Evolutionary conservation across 148 eudicot species (phyloP), one percentile per base, ranked within the genome.

Genomic region (Rhododendron ovatum): DNA sequence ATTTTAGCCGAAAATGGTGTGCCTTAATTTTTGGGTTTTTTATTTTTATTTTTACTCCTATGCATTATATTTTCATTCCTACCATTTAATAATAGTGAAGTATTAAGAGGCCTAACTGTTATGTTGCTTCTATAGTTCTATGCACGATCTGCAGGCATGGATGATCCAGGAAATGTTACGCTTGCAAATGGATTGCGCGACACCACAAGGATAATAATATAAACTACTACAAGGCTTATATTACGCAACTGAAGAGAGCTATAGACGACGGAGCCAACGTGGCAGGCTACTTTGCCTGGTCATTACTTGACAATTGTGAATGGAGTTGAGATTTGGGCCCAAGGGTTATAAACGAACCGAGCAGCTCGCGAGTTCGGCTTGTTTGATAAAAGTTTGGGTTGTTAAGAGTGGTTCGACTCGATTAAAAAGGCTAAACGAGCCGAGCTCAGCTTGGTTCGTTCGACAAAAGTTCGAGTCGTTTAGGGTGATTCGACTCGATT

Each of bases 211-310:
- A 90, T 97, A 69, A 90, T 97, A n/a, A n/a, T n/a, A n/a, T n/a
- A 69, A 88, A 91, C 85, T 95, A 91, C 91, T 95, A 95, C 89
- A 92, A 61, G 88, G 92, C 91, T 51, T 97, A 96, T 88, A 39
- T 96, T 79, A 7, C 48, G 14, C 83, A 89, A 85, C 88, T 94
- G 15, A 96, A 92, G 91, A 90, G 86, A 91, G 87, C 98, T 4
- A 87, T 95, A 1, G 93, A 94, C n/a, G 94, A 93, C 12, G 98
- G 99, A 57, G 98, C 97, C n/a, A 96, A 95, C 79, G 94, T 95
- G 9, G 83, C 85, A 6, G 99, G 99, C 85, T 96, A 96, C 88
- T 96, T 96, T 74, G 98, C 96, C 0, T 96, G 99, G 98, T 95
- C 99, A 13, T 93, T 96, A 87, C 90, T 96, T 0, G 99, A 96